Conservation (phyloP, 2,329 filamentous ascomycete genomes). For the Trichoderma atrobrunneum region DNA sequence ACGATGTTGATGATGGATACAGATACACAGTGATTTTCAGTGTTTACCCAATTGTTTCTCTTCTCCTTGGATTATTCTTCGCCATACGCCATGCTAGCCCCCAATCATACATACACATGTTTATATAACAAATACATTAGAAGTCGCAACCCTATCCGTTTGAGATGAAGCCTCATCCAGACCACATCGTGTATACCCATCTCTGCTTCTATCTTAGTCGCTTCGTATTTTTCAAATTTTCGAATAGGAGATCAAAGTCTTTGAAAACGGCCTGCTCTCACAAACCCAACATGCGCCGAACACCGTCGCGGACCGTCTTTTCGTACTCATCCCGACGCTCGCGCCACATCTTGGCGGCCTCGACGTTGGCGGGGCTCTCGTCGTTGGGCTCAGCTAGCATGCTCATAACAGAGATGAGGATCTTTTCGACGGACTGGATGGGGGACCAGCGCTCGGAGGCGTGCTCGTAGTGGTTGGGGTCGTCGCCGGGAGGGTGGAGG, state of each 20-base stretch:
- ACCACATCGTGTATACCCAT: neutral
- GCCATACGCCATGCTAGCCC: slow-evolving; percentile 20
- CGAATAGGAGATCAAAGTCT: too few relatives aligned
- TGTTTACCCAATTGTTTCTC: neutral
- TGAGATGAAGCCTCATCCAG: neutral
- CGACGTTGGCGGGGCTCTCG: slow-evolving; percentile 92
- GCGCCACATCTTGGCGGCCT: slow-evolving; percentile 95
- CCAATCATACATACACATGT: slow-evolving; percentile 9
- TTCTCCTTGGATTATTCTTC: slow-evolving; percentile 2
- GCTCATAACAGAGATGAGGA: slow-evolving; percentile 93
- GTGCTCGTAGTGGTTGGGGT: slow-evolving; percentile 97
- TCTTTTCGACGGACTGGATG: slow-evolving; percentile 97
- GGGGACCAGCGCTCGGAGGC: slow-evolving; percentile 94
- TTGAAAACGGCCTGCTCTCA: slow-evolving; percentile 32
- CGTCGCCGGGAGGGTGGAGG: slow-evolving; percentile 91
- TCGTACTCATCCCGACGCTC: slow-evolving; percentile 83
- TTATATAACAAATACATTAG: neutral
- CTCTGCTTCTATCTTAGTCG: too few relatives aligned
- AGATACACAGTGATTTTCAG: neutral
- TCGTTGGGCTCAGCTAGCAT: slow-evolving; percentile 98
- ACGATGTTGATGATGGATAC: slow-evolving; percentile 8
- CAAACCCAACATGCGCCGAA: slow-evolving; percentile 74
- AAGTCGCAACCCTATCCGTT: neutral
- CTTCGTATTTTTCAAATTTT: neutral
- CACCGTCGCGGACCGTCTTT: slow-evolving; percentile 76